Evolutionary conservation across 495 filamentous ascomycete species (phyloP), one percentile per base, ranked within the genome.

Genomic region (Mycothermus thermophilus): DNA sequence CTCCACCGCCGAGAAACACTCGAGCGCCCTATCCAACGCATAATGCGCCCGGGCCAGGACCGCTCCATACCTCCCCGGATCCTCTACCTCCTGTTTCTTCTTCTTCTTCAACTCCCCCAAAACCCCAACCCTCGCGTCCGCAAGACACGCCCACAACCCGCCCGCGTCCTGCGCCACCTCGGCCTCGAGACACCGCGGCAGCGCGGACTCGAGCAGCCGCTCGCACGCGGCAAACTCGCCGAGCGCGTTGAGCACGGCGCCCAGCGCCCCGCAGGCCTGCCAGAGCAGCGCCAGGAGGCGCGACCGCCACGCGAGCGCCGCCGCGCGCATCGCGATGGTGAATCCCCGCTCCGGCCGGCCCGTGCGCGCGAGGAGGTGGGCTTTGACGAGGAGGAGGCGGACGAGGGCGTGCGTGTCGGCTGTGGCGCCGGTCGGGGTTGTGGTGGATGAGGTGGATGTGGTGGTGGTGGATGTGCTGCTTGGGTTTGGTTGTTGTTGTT

Each of bases 101-200:
- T 32, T 6, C 12, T 21, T 28, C 24, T 45, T 45, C 47, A 54
- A 42, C 25, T 63, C 53, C 1, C 82, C 79, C 0, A 84, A 88
- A 46, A 84, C 60, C 0, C 88, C 88, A 68, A 93, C 79, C 44
- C 82, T 71, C 0, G 81, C 79, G 51, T 95, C 86, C 4, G 78
- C 83, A 7, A 93, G 66, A n/a, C 74, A 55, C 13, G 74, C 74
- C 55, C 84, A 90, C 21, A 83, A 66, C 31, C 69, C 66, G 3
- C 73, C 87, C 8, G 68, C 66, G 14, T 85, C 60, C 12, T 60
- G 62, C 9, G 69, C 65, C 33, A 83, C 73, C 38, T 79, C 79
- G 22, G 74, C 71, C 54, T 93, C 84, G 8, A 92, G 63, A 3
- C 81, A 71, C 46, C 85, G 80, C n/a, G 88, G 87, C 48, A 93